Percentiles rank a stretch among this genome's conserved stretches.
Evolutionary conservation across 345 rosid species (phyloP).

Genomic region (Populus ilicifolia): DNA sequence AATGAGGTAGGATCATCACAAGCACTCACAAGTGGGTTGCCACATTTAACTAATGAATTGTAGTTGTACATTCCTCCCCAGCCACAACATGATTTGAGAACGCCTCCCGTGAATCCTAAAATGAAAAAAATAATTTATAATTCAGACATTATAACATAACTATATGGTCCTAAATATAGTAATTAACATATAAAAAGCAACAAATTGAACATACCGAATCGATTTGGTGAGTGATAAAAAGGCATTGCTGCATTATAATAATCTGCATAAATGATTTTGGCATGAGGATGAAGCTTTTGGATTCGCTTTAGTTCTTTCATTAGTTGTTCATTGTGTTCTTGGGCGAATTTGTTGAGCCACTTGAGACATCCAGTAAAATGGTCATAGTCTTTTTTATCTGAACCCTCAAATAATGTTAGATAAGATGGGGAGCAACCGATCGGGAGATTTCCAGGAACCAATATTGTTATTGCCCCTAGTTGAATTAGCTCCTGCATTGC

Average conservation of each 20-base stretch:
- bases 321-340: conserved; percentile 38
- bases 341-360: conserved; percentile 37
- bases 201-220: conserved; percentile 28
- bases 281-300: conserved; percentile 24
- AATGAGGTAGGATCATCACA: conserved; percentile 35
- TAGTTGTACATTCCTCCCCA: conserved; percentile 44
- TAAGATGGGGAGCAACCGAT: conserved; percentile 34
- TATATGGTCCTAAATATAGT: too few relatives aligned
- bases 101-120: not conserved
- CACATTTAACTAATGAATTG: conserved; percentile 23
- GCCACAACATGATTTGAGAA: not conserved
- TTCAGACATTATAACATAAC: too few relatives aligned
- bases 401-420: conserved; percentile 27
- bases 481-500: conserved; percentile 41
- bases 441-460: conserved; percentile 47
- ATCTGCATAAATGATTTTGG: conserved; percentile 49
- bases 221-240: conserved; percentile 32
- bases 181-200: not conserved
- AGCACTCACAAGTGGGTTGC: conserved; percentile 8
- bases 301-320: conserved; percentile 20
- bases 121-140: too few relatives aligned
- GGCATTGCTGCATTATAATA: conserved; percentile 46
- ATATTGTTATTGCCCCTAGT: conserved; percentile 37
- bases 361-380: conserved; percentile 38
- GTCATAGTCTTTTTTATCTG: conserved; percentile 25